Evolutionary conservation across 1,284 basidiomycete genomes (phyloP).

Genomic region (Boletellus dicymbophilus): DNA sequence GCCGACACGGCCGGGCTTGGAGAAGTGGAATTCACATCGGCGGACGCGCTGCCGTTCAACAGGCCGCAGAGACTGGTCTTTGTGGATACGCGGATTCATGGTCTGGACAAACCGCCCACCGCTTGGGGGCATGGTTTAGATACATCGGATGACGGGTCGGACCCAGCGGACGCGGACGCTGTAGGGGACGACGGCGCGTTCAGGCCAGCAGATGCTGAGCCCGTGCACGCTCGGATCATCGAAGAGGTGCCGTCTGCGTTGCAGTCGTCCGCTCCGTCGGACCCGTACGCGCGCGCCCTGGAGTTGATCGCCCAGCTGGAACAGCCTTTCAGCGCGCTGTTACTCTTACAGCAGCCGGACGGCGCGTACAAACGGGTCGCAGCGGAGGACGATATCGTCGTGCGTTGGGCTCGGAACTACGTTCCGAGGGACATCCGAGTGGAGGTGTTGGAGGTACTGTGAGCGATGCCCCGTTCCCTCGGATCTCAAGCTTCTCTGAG

Average conservation of each 20-base stretch:
- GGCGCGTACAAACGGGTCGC: neutral
- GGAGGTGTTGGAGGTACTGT: neutral
- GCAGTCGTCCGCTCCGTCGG: neutral
- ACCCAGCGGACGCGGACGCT: neutral
- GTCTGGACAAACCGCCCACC: neutral
- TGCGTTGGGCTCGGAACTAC: neutral
- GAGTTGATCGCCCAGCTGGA: neutral
- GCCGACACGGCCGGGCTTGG: neutral
- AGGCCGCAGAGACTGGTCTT: neutral
- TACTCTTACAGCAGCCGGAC: neutral
- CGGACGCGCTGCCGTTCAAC: neutral
- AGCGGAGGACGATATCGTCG: neutral
- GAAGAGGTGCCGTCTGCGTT: neutral
- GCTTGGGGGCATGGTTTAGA: neutral
- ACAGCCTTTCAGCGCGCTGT: neutral
- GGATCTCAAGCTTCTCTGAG: too few species aligned
- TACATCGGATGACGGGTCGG: neutral
- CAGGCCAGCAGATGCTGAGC: neutral
- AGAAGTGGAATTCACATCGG: neutral
- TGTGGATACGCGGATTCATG: neutral
- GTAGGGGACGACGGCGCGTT: too few species aligned
- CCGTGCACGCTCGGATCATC: neutral
- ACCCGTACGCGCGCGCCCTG: neutral
- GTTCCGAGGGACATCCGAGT: neutral
- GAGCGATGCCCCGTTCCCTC: too few species aligned